Base-by-base conservation (phyloP, 345 rosid genomes). In the Rhodamnia rubescens region DNA sequence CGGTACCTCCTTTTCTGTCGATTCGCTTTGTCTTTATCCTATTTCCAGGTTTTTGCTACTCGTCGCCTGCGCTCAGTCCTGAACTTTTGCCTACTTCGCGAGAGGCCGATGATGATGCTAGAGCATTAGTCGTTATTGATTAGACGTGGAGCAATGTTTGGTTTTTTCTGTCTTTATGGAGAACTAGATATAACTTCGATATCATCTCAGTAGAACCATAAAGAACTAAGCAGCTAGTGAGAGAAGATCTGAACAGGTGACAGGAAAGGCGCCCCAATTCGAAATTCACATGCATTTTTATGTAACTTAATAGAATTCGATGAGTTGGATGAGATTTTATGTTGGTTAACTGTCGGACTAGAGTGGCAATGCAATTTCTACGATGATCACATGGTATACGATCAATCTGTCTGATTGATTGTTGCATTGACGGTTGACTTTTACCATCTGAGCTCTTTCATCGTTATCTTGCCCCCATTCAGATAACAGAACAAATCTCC, bases 1-100 rank as follows among this genome's bases (percentile, higher is more conserved):
- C 98, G 92, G 99, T 95, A 89, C 15, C 87, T 16, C 24, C 59
- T 56, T 26, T 58, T 69, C 57, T 52, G 14, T 16, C 80, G 64
- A 74, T 18, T 36, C 81, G 47, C 18, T 21, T 20, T 36, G 78
- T 69, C 47, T 18, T 20, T 8, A 69, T 69, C 78, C 59, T 3
- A 11, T 56, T 24, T 56, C 75, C 22, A 15, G 22, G 78, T 12
- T 84, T 26, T 40, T 54, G 32, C 84, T 0, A 8, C 24, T 56
- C 32, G 58, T 12, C 20, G 36, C 14, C 20, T 52, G 40, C 36
- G 80, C 75, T 61, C 75, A 32, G 42, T 61, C 75, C 42, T 61
- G 75, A 16, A 32, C 44, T 16, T 16, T 32, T 16, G 6, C 32
- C 44, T 20, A 32, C 44, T 64, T 64, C 44, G 44, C 47, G 26